These are phyloP conservation scores for Asterochloris erici DNA, from an alignment of 139 green algal genomes.

Conservation along the genomic window DNA sequence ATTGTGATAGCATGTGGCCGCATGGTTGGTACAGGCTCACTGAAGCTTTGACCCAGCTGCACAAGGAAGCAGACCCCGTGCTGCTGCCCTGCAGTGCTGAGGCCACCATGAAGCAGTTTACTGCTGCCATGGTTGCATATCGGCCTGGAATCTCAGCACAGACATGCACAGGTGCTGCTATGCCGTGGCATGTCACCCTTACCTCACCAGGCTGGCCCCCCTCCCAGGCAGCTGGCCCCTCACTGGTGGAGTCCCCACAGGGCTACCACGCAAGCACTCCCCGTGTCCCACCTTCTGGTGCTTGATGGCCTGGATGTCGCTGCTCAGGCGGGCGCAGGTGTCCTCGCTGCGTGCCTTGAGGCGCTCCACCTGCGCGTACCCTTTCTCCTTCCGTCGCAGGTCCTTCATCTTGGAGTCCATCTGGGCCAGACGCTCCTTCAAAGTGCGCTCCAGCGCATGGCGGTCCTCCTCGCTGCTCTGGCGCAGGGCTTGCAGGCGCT, in stretches of 20 bases:
- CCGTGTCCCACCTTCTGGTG: constrained; percentile 53
- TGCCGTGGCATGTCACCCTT: not conserved
- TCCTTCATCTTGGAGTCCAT: constrained; percentile 58
- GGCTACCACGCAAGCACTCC: not conserved
- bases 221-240: not conserved
- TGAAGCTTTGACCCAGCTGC: not conserved
- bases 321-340: constrained; percentile 51
- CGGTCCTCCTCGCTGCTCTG: constrained; percentile 60
- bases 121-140: not conserved
- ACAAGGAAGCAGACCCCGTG: not conserved
- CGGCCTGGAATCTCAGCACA: not conserved
- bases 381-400: constrained; percentile 29
- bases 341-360: constrained; percentile 39
- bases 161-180: not conserved
- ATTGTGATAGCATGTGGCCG: not conserved
- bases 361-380: constrained; percentile 35
- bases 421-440: constrained; percentile 51
- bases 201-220: not conserved
- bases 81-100: not conserved
- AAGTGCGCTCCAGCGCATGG: constrained; percentile 45
- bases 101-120: too few species aligned
- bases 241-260: not conserved
- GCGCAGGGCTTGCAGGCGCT: constrained; percentile 55
- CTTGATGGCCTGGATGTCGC: constrained; percentile 83
- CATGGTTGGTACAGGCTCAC: not conserved